Evolutionary conservation across 2,329 filamentous ascomycete genomes (phyloP), one percentile per base, ranked within the genome.

Genomic region (Raffaelea deltoideospora): DNA sequence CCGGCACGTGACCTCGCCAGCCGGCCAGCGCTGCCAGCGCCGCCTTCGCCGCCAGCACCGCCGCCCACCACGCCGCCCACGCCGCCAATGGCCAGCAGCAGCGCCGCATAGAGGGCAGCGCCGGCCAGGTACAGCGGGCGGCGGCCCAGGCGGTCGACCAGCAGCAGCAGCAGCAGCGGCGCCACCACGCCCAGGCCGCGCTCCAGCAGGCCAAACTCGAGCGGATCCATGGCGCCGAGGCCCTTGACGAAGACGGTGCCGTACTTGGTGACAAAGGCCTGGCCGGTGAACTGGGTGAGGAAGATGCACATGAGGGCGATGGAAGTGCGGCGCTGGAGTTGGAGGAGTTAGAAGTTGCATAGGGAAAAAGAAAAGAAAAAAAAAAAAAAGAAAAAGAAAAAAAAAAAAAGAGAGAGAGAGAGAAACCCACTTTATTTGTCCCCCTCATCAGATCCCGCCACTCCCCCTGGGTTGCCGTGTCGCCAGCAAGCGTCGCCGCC

Each of bases 171-270:
- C 17, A 28, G 23, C 4, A 43, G 10, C 1, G 41, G 41, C 2
- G 31, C 41, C 14, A 41, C 10, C 14, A 41, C 26, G 15, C 39
- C 35, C 2, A 41, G 24, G 11, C 37, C 40, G 19, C 37, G 33
- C 27, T 41, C 41, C 14, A 43, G 26, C n/a, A 43, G 30, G 10
- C 37, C 37, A 24, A 41, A 43, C 32, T 39, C 18, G 28, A 43
- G 37, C 3, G 42, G 42, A 27, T 44, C 37, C 40, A 44, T 40
- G 37, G 29, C 35, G 10, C 36, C 28, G 10, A 44, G 37, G 14
- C 35, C 31, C 34, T 44, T 44, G 40, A 44, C 31, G 21, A 40
- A 44, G 23, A 44, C 40, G 26, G 42, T 38, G 33, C 42, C 42
- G 37, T 44, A 44, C 31, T 42, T 40, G 23, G 35, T 40, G 29